A percentile compares a stretch with the other conserved stretches of the same genome.
Evolutionary conservation across 768 basidiomycete species (phyloP).

Genomic region (Sporobolomyces phaffii): DNA sequence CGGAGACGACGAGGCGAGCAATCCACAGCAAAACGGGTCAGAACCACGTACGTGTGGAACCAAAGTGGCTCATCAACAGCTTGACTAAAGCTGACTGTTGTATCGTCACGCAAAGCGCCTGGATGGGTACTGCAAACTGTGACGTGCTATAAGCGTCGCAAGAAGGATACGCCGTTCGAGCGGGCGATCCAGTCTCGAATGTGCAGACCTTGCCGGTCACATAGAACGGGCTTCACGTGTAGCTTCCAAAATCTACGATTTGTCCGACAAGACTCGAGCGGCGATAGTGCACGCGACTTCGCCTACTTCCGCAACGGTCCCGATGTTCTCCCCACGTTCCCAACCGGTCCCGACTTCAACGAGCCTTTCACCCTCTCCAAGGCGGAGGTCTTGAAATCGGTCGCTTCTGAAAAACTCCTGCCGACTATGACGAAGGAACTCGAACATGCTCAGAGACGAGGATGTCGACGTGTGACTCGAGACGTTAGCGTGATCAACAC

Average conservation of each 20-base stretch:
- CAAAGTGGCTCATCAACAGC: too few species aligned
- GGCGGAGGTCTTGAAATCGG: neutral
- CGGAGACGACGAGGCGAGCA: neutral
- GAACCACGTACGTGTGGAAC: neutral
- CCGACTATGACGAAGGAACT: slow-evolving; percentile 1
- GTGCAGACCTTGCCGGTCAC: neutral
- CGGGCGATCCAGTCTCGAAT: too few species aligned
- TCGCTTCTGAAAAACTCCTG: neutral
- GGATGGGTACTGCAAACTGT: neutral
- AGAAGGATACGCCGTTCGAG: too few species aligned
- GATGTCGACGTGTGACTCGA: neutral
- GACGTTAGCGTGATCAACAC: neutral
- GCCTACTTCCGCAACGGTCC: neutral
- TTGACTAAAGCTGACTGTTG: neutral
- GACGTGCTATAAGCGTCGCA: too few species aligned
- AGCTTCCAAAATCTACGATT: slow-evolving; percentile 9
- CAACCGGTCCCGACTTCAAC: neutral
- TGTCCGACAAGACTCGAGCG: neutral
- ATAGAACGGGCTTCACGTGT: neutral
- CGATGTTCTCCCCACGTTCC: slow-evolving; percentile 3
- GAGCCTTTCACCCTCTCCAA: neutral
- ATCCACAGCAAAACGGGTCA: neutral
- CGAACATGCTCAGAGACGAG: neutral
- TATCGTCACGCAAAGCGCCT: neutral
- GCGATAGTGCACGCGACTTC: neutral